Base-by-base conservation (phyloP, 1,284 basidiomycete genomes). In the Puccinia triticina region DNA sequence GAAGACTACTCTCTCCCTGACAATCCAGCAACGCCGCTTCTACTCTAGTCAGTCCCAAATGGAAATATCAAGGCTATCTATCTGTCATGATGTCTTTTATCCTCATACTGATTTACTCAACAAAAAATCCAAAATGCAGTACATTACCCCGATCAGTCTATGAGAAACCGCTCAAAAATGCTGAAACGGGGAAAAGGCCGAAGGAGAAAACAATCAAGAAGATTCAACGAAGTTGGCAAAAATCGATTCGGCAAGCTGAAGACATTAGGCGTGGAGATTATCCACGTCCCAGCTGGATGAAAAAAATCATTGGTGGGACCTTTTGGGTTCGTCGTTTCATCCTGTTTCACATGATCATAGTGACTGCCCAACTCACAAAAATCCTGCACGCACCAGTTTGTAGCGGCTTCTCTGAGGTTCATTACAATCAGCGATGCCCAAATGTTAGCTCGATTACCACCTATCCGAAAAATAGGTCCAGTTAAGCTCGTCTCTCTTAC, bases 181-280 rank as follows among this genome's bases (percentile, higher is more conserved):
- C 50, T 18, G 32, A 32, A 32, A 77, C 14, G 29, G 77, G 66
- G 3, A 79, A 71, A 59, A 66, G 48, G 40, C 43, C 46, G 3
- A 79, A 59, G 69, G 77, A 79, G 66, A 79, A 79, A 71, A 32
- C 71, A 16, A 23, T 79, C 32, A 79, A 71, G 50, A 79, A 79
- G 26, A 53, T 71, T 14, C 46, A 79, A 71, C 53, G 77, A 57
- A 69, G n/a, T 34, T 79, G 77, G 77, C 77, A 71, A 50, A 34
- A 79, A 53, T 66, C 67, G 3, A 67, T 79, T 34, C 67, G 57
- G 40, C 46, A 79, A 50, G 66, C 48, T 50, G 48, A 71, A 57
- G 77, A 79, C 23, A 71, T 79, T n/a, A 79, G 55, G 26, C 26
- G 53, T 37, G 77, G 77, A 32, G 50, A 61, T 69, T 50, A 48